Percentiles rank a stretch among this genome's conserved stretches.
Evolutionary conservation across 352 stramenopile genomes (phyloP).

Genomic region (Bremia lactucae): DNA sequence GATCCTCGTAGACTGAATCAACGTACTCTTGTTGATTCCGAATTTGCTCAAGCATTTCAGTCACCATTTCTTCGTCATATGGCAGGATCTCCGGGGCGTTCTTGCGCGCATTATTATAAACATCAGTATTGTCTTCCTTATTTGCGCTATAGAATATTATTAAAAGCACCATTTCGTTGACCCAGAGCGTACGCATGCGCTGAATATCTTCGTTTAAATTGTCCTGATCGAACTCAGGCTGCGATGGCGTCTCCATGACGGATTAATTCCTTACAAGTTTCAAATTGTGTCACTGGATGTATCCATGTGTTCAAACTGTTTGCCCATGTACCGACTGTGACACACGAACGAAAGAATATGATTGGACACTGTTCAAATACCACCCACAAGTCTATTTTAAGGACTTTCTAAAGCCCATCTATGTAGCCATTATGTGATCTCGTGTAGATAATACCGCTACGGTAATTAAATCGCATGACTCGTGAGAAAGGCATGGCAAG

Average conservation of each 20-base stretch:
- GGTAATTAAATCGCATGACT: too few relatives aligned
- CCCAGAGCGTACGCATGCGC: constrained; percentile 56
- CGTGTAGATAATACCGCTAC: too few relatives aligned
- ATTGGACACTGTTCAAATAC: too few relatives aligned
- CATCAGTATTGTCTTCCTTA: constrained; percentile 1
- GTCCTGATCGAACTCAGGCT: constrained; percentile 39
- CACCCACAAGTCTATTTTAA: too few relatives aligned
- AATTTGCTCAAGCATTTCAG: constrained; percentile 78
- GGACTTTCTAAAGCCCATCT: too few relatives aligned
- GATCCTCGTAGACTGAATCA: constrained; percentile 65
- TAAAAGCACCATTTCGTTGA: constrained; percentile 65
- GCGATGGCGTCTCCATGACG: constrained; percentile 14
- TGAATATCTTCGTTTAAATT: constrained; percentile 79
- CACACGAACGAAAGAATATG: too few relatives aligned
- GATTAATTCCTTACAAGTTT: too few relatives aligned
- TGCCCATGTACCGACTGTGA: too few relatives aligned
- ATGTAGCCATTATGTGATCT: too few relatives aligned
- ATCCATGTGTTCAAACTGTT: too few relatives aligned
- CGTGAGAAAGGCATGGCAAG: constrained; percentile 19
- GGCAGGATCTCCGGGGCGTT: constrained; percentile 68
- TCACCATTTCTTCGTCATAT: constrained; percentile 70
- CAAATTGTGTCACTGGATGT: too few relatives aligned
- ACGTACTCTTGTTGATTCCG: constrained; percentile 83
- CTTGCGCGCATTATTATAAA: constrained; percentile 24
- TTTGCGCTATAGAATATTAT: neutral